Conservation (phyloP, 2,329 filamentous ascomycete genomes). For the Emergomyces orientalis region DNA sequence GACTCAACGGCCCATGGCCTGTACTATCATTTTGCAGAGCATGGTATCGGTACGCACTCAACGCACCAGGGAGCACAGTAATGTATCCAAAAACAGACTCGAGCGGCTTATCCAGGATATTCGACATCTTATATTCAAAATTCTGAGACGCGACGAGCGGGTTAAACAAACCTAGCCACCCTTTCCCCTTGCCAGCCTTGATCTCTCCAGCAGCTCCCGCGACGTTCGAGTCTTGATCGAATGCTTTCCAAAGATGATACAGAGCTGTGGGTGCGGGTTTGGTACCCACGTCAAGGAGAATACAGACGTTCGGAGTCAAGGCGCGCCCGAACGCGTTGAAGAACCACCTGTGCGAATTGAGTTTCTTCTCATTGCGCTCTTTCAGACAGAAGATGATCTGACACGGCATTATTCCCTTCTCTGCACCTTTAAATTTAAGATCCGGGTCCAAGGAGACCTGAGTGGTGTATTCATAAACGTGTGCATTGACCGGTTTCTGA, state of each 20-base stretch:
- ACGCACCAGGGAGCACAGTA: conserved; percentile 85
- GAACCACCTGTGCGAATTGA: conserved; percentile 98
- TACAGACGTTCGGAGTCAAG: conserved; percentile 91
- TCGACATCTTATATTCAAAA: conserved; percentile 99
- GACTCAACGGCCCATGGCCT: conserved; percentile 86
- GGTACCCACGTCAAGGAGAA: conserved; percentile 91
- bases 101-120: conserved; percentile 93
- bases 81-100: conserved; percentile 98
- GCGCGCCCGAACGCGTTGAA: conserved; percentile 95
- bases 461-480: conserved; percentile 98
- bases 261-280: conserved; percentile 79
- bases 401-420: conserved; percentile 96
- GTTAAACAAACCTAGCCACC: conserved; percentile 74
- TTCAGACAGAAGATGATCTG: conserved; percentile 99
- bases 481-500: conserved; percentile 84
- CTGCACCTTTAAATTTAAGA: conserved; percentile 96
- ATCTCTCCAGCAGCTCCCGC: conserved; percentile 96
- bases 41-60: conserved; percentile 92
- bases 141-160: conserved; percentile 95
- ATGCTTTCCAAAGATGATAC: conserved; percentile 99
- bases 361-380: conserved; percentile 93
- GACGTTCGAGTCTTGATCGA: conserved; percentile 94
- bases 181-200: conserved; percentile 87
- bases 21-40: conserved; percentile 94
- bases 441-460: conserved; percentile 94